Base-by-base conservation (phyloP, 2,329 filamentous ascomycete genomes). In the Trichoderma afroharzianum region DNA sequence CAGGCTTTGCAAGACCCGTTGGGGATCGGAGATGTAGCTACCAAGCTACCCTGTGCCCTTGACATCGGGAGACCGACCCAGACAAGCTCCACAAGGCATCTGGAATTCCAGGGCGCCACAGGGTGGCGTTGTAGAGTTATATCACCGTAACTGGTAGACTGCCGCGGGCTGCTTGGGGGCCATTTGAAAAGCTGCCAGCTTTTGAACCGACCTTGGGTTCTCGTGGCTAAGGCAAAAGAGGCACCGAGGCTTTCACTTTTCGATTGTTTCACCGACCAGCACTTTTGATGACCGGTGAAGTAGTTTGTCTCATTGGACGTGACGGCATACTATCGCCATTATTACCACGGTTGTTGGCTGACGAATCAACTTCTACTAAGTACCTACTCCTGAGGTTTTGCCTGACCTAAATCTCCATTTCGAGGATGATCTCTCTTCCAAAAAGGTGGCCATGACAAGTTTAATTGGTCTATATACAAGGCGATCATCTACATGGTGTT, bases 71-170 rank as follows among this genome's bases (percentile, higher is more conserved):
- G 14, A 14, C 63, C 47, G 47, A 39, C 43, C 32, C 21, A 57
- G 21, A 67, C 61, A 53, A 53, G 47, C 55, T 36, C 66, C 66
- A 33, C 66, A 68, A 55, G 21, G 55, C 24, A n/a, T 30, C n/a
- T 68, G 66, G 66, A 33, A 61, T 61, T 61, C 26, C 30, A 59
- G 66, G 64, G 36, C 55, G 66, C 66, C 66, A 68, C 66, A 59
- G 30, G 66, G 66, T 68, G 66, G 66, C 66, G 66, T 68, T 68
- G 66, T 68, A 55, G 55, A 33, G 63, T 12, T 32, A 33, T 59
- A 59, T 21, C 57, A 32, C 57, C 12, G 3, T 36, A 32, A 43
- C 21, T 21, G 1, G 55, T 33, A 18, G 32, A 59, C n/a, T 28
- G 39, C 55, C 55, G 36, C 66, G 7, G 30, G 43, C 28, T 12